Conservation (phyloP, 768 basidiomycete genomes). For the Termitomyces heimii region DNA sequence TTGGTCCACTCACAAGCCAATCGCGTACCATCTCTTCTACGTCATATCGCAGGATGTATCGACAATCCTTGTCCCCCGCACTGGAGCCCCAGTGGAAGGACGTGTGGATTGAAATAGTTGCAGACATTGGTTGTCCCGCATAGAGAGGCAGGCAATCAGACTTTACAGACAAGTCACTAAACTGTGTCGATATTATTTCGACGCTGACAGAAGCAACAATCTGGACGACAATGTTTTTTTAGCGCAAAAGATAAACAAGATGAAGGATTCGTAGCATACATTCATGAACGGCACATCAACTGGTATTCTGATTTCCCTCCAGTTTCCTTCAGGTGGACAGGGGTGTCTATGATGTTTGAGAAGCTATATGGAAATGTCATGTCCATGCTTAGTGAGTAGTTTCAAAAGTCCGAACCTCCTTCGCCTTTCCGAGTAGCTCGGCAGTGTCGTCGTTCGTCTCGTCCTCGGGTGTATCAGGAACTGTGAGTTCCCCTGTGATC, state of each 20-base stretch:
- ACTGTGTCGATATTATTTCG: conserved; percentile 39
- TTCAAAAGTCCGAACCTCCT: conserved; percentile 21
- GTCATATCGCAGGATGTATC: conserved; percentile 69
- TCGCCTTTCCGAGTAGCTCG: conserved; percentile 24
- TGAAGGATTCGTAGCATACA: conserved; percentile 36
- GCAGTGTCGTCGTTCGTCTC: conserved; percentile 20
- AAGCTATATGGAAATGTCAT: conserved; percentile 21
- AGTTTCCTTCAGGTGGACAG: conserved; percentile 36
- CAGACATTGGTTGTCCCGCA: conserved; percentile 84
- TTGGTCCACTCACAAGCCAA: conserved; percentile 88
- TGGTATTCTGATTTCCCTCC: conserved; percentile 77
- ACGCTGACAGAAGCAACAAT: conserved; percentile 61
- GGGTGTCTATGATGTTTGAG: conserved; percentile 38
- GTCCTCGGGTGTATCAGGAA: conserved; percentile 38
- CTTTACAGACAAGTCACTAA: conserved; percentile 23
- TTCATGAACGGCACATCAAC: conserved; percentile 82
- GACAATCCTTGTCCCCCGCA: conserved; percentile 30
- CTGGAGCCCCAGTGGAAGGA: conserved; percentile 73
- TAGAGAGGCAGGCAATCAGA: conserved; percentile 44
- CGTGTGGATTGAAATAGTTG: conserved; percentile 58
- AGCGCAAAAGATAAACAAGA: not conserved
- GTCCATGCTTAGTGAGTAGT: not conserved
- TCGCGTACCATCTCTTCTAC: conserved; percentile 75
- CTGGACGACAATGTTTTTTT: conserved; percentile 26
- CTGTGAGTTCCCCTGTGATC: conserved; percentile 61